phyloP scores from a whole-genome alignment of 2,329 filamentous ascomycete species.

The Hymenoscyphus salicellus region DNA sequence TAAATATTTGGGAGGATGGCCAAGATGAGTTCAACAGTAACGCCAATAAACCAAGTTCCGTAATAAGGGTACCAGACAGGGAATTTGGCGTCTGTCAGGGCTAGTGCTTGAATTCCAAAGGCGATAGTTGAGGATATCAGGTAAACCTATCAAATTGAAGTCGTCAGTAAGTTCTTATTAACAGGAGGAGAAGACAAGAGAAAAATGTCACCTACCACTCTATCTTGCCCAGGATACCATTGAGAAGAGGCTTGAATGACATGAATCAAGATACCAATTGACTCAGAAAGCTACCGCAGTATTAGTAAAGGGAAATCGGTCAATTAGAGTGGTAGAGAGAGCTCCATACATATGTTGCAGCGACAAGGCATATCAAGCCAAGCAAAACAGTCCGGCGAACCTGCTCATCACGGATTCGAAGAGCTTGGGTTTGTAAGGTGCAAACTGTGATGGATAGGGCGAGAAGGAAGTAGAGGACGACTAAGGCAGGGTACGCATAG shows the following conservation, averaged over 20 bases:
- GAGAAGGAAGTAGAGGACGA: conserved; percentile 57
- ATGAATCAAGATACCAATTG: conserved; percentile 28
- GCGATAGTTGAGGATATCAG: conserved; percentile 59
- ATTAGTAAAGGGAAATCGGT: not conserved
- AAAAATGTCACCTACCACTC: conserved; percentile 30
- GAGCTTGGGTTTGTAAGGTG: conserved; percentile 49
- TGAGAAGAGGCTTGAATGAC: conserved; percentile 22
- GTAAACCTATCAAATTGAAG: conserved; percentile 44
- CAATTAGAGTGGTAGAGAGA: conserved; percentile 46
- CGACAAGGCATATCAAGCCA: conserved; percentile 37
- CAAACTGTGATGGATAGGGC: conserved; percentile 51
- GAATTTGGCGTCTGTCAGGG: conserved; percentile 49
- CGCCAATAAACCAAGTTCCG: conserved; percentile 58
- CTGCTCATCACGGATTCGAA: conserved; percentile 37
- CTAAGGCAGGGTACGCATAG: conserved; percentile 55
- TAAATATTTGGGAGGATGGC: conserved; percentile 38
- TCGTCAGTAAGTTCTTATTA: not conserved
- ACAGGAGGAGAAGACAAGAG: not conserved
- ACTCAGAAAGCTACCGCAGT: conserved; percentile 38
- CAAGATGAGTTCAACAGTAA: conserved; percentile 53
- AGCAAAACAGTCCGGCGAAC: conserved; percentile 45
- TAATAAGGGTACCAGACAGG: conserved; percentile 62
- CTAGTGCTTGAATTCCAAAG: conserved; percentile 60
- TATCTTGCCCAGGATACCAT: conserved; percentile 32
- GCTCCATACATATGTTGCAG: conserved; percentile 41